Base-by-base conservation (phyloP, 2,329 filamentous ascomycete species). In the Pestalotiopsis sp. region DNA sequence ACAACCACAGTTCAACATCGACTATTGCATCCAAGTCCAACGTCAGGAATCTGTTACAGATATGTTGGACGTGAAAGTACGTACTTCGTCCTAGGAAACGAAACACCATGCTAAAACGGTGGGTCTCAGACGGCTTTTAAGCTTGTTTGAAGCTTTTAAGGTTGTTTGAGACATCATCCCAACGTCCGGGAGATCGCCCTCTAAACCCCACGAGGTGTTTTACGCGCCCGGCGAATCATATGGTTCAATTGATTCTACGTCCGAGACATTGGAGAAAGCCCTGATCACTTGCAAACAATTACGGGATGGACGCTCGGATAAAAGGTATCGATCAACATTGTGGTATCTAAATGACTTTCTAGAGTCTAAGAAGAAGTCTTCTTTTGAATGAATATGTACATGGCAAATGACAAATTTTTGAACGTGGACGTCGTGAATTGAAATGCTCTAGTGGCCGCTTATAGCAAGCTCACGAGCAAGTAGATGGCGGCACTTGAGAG, bases 401-500 rank as follows among this genome's bases (percentile, higher is more conserved):
- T 64, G 55, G 11, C 22, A 62, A 20, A 22, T 62, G 14, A n/a
- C 17, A 38, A 35, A 14, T 52, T 52, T 26, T n/a, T 6, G 40
- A 44, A 55, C 61, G 38, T 64, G 17, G 48, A 52, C 39, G 40
- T 64, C 61, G 61, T 64, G 61, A 64, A 26, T 6, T 17, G 61
- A 44, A 24, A 22, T n/a, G 5, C 17, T 39, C 17, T 48, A n/a
- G 14, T 44, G 17, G 14, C 26, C 52, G 26, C 17, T 39, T 64
- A 64, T 26, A 64, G 61, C 39, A 39, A 38, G 61, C 61, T 64
- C 61, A 35, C 38, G 30, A 64, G 20, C 61, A 64, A 52, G 61
- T 55, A 64, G 10, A 64, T 64, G 61, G 61, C 40, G 39, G 48
- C 22, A 30, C 61, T 64, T 17, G 61, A 64, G 4, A 64, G 2